Base-by-base conservation (phyloP, 257 asterid genomes). In the Solanum etuberosum region DNA sequence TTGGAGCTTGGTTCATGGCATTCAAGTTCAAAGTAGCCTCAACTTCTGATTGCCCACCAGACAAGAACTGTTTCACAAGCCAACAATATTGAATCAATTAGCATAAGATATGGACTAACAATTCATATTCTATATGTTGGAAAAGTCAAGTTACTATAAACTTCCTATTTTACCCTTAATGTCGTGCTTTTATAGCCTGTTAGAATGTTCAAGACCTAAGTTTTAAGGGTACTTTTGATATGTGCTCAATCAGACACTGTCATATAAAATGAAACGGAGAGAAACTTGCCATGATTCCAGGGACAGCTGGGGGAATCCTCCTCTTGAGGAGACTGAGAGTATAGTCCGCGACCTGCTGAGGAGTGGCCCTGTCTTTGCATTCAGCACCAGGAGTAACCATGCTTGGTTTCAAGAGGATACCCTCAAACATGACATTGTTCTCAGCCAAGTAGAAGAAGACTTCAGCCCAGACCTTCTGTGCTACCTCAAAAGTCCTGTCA, bases 381-480 rank as follows among this genome's bases (percentile, higher is more conserved):
- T 96, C 96, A 4, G 98, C 98, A 13, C 98, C 98, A n/a, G 98
- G 98, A 14, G 98, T 96, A 20, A 96, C 98, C 98, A 96, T 96
- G 94, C 98, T 96, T 23, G 98, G 98, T 90, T 96, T 96, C 86
- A 96, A 92, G 86, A 96, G 98, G 86, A 96, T 94, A 32, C 98
- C 98, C 92, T 96, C 98, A 63, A 93, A 96, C 93, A 91, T 9
- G 70, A 93, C 98, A 89, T 96, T 94, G 98, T 96, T 96, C 89
- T 94, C 90, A 18, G 98, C 98, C 83, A 96, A 91, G 95, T 94
- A 96, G 93, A 89, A 96, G 94, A 96, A 96, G 27, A 94, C 97
- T 92, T 96, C 98, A 0, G 98, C 97, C 98, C 98, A 95, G 5
- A 94, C 97, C 88, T 94, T 87, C 43, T 71, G 91, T 40, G 98